Conservation (phyloP, 345 rosid genomes). For the Anastatica hierochuntica region DNA sequence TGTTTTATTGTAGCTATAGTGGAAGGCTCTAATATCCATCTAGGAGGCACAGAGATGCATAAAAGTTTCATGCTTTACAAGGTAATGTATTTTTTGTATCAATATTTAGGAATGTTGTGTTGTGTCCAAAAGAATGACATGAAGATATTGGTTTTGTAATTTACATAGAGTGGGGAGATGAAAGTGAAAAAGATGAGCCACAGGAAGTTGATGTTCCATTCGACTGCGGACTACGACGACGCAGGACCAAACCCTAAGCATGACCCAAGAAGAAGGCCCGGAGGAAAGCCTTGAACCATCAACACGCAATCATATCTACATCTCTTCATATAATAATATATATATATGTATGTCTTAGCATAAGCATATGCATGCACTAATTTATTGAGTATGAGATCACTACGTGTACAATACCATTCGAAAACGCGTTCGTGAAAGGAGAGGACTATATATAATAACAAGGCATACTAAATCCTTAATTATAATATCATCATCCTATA, state of each 20-base stretch:
- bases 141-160: neutral
- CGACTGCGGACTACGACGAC: conserved; percentile 46
- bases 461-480: no score
- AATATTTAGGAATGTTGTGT: neutral
- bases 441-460: no score
- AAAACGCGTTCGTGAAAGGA: no score
- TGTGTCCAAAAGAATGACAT: conserved; percentile 4
- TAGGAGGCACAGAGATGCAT: conserved; percentile 17
- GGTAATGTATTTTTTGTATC: conserved; percentile 18
- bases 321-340: no score
- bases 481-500: no score
- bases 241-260: conserved; percentile 56
- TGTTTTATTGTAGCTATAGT: conserved; percentile 17
- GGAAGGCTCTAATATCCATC: conserved; percentile 33
- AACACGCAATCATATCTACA: no score
- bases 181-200: conserved; percentile 11
- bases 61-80: conserved; percentile 20
- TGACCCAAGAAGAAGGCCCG: conserved; percentile 45
- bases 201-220: conserved; percentile 51
- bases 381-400: no score
- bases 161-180: conserved; percentile 3
- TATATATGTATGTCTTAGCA: no score
- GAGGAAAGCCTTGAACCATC: conserved; percentile 25
- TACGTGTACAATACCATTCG: no score
- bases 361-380: no score